These are phyloP conservation scores for Penicillium paradoxum DNA, from an alignment of 495 filamentous ascomycete genomes.

Conservation along the genomic window DNA sequence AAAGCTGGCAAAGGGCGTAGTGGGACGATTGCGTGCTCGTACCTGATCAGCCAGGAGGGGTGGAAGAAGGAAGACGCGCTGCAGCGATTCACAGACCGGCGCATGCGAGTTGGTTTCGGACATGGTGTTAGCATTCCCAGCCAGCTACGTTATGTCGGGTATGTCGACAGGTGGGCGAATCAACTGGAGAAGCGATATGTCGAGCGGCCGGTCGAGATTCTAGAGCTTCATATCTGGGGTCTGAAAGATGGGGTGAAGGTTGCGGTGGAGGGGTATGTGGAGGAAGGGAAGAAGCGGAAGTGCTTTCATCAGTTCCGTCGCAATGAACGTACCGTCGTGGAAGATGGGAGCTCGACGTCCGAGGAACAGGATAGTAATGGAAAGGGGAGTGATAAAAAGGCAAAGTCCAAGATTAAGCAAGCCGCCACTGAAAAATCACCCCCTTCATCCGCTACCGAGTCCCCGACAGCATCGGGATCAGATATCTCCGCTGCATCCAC, in stretches of 20 bases:
- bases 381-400: slow-evolving; percentile 2
- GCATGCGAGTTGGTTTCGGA: slow-evolving; percentile 87
- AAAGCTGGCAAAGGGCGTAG: slow-evolving; percentile 95
- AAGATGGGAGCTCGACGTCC: slow-evolving; percentile 31
- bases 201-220: slow-evolving; percentile 75
- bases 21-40: slow-evolving; percentile 81
- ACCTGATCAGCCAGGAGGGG: slow-evolving; percentile 83
- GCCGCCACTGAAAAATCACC: slow-evolving; percentile 4
- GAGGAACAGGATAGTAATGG: not conserved
- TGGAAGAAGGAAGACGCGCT: slow-evolving; percentile 79
- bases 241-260: slow-evolving; percentile 84
- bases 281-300: slow-evolving; percentile 83
- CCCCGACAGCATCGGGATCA: slow-evolving; percentile 7
- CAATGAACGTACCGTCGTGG: slow-evolving; percentile 68
- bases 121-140: slow-evolving; percentile 89
- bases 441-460: slow-evolving; percentile 5
- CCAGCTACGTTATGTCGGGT: slow-evolving; percentile 83
- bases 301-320: slow-evolving; percentile 74
- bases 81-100: slow-evolving; percentile 73
- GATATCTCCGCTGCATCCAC: slow-evolving; percentile 13
- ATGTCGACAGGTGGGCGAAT: slow-evolving; percentile 82
- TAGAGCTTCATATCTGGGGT: slow-evolving; percentile 89
- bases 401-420: not conserved
- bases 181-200: slow-evolving; percentile 69
- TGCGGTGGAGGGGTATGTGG: slow-evolving; percentile 74